Evolutionary conservation across 2,329 filamentous ascomycete species (phyloP).

Genomic region (Ophiostoma triangulosporum): DNA sequence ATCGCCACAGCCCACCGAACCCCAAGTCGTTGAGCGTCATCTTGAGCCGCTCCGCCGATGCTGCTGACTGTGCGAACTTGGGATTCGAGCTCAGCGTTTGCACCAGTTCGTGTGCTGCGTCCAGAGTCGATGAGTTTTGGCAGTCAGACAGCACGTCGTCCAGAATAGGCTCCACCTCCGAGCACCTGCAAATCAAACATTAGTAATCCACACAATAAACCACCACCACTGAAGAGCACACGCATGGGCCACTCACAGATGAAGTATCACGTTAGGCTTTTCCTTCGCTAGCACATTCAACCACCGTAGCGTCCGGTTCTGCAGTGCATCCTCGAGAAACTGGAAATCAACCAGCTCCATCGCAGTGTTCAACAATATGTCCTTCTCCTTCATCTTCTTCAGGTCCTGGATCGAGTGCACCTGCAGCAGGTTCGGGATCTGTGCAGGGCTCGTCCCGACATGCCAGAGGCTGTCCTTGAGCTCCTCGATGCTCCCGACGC

Average conservation of each 20-base stretch:
- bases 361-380: slow-evolving; percentile 47
- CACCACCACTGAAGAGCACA: too few relatives aligned
- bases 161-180: slow-evolving; percentile 42
- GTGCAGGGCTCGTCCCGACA: slow-evolving; percentile 36
- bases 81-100: slow-evolving; percentile 42
- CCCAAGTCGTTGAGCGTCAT: slow-evolving; percentile 45
- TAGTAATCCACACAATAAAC: too few relatives aligned
- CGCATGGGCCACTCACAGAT: slow-evolving; percentile 33
- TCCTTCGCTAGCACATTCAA: slow-evolving; percentile 41
- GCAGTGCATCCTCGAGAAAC: slow-evolving; percentile 47
- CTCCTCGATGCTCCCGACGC: slow-evolving; percentile 43
- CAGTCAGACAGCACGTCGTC: slow-evolving; percentile 50
- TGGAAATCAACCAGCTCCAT: slow-evolving; percentile 55
- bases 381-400: slow-evolving; percentile 40
- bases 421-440: slow-evolving; percentile 26
- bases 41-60: slow-evolving; percentile 34
- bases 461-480: slow-evolving; percentile 50
- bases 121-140: slow-evolving; percentile 45
- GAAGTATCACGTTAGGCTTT: slow-evolving; percentile 42
- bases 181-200: slow-evolving; percentile 29
- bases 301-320: slow-evolving; percentile 46
- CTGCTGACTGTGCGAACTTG: slow-evolving; percentile 34
- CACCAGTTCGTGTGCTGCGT: slow-evolving; percentile 46
- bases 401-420: slow-evolving; percentile 31
- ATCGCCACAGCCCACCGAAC: slow-evolving; percentile 49